Conservation (phyloP, 2,329 filamentous ascomycete genomes). For the Ophiostoma sp. region DNA sequence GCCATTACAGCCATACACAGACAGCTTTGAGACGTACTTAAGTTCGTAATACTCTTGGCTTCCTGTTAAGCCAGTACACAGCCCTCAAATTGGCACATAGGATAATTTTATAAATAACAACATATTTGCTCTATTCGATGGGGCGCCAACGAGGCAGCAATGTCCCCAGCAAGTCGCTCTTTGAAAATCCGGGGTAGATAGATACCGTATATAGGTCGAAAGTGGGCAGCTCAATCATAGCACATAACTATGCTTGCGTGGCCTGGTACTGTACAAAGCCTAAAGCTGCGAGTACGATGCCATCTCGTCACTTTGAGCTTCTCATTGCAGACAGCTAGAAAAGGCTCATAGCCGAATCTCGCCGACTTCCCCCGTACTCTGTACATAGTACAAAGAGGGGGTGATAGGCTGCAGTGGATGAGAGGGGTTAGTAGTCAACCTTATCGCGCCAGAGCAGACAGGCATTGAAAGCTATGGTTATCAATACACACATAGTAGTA, state of each 20-base stretch:
- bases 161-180: background rate
- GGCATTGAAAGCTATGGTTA: background rate
- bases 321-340: background rate
- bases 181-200: background rate
- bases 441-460: background rate
- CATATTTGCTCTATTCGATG: no score
- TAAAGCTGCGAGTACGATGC: background rate
- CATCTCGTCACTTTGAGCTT: constrained; percentile 6
- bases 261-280: background rate
- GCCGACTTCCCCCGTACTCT: constrained; percentile 26
- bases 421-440: background rate
- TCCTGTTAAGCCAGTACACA: background rate
- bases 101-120: no score
- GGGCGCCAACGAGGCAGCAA: background rate
- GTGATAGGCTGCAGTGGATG: background rate
- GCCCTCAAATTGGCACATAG: background rate
- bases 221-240: background rate
- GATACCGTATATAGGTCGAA: background rate
- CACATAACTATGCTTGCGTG: background rate
- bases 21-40: background rate
- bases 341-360: constrained; percentile 26
- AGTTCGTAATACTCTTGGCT: background rate
- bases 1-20: background rate
- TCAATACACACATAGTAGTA: background rate
- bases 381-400: background rate